Evolutionary conservation across 2,329 filamentous ascomycete genomes (phyloP), one percentile per base, ranked within the genome.

Genomic region (Myrmaecium sp.): DNA sequence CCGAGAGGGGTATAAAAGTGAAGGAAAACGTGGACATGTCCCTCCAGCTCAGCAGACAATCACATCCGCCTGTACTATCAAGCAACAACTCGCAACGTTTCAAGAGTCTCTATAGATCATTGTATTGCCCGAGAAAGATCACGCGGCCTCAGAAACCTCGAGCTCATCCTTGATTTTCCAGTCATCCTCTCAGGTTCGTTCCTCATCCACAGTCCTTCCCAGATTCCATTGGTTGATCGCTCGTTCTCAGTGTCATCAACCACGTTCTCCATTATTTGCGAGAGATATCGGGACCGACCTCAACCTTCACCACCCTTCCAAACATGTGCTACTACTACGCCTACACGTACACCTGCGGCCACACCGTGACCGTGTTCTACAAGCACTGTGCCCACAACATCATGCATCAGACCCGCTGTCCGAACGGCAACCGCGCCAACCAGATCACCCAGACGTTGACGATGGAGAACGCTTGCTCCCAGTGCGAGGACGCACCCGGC

Each of bases 291-390:
- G 20, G 13, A 11, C 13, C 11, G 15, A 11, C 24, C 14, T 23
- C 5, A 10, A 11, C 10, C 10, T 17, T 12, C 6, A 23, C 14
- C n/a, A 22, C 27, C 29, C 17, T 10, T 21, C 28, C 16, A 17
- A 38, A 17, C n/a, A 60, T 60, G 57, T 59, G 56, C 44, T 55
- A 49, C 40, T 60, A 57, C 42, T 57, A 60, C 40, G 57, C 56
- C 25, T 57, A 60, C 44, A 48, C 43, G 3, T 50, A 60, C 42
- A 39, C 42, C 9, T 60, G 57, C 39, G 55, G 55, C 23, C 57
- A 60, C 38, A 56, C 53, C 10, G 42, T 47, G 30, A 57, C 44
- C 7, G 42, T 52, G 26, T 50, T 51, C 30, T 45, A 48, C 11
- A 39, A 36, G 13, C 46, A 43, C 34, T 52, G 48, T 31, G 26